A percentile compares a stretch with the other conserved stretches of the same genome.
These are phyloP conservation scores for Thelonectria discophora DNA, from an alignment of 2,329 filamentous ascomycete genomes.

Conservation along the genomic window DNA sequence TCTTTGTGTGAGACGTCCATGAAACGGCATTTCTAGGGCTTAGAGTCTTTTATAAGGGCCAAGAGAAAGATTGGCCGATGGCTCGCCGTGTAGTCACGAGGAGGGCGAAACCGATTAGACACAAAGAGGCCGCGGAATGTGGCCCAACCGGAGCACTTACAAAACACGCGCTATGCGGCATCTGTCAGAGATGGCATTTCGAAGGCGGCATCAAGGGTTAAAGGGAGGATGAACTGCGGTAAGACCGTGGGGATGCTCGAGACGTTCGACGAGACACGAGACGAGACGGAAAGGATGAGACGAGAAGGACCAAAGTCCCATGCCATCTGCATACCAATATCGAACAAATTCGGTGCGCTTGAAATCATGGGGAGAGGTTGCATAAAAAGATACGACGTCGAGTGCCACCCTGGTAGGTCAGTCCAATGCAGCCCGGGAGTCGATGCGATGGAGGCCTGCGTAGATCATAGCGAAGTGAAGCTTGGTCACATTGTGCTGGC, in stretches of 20 bases:
- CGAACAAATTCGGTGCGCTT: background rate
- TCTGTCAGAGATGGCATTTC: constrained; percentile 7
- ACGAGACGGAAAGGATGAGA: constrained; percentile 10
- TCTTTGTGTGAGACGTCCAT: constrained; percentile 17
- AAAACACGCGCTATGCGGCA: constrained; percentile 10
- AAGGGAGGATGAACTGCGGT: background rate
- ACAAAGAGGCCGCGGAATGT: constrained; percentile 19
- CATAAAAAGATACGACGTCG: background rate
- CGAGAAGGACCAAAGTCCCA: background rate
- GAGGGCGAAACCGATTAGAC: constrained; percentile 13
- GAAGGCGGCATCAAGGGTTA: constrained; percentile 2
- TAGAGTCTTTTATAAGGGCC: constrained; percentile 8
- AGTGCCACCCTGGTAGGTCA: background rate
- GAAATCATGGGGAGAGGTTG: constrained; percentile 4
- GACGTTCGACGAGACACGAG: constrained; percentile 4
- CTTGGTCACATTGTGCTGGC: background rate
- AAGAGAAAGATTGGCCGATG: constrained; percentile 8
- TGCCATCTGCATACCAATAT: constrained; percentile 3
- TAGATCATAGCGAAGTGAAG: background rate
- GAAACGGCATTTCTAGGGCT: constrained; percentile 10
- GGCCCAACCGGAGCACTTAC: constrained; percentile 11
- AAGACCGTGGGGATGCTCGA: background rate
- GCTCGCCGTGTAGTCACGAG: constrained; percentile 2
- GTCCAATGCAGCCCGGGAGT: background rate
- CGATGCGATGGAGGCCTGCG: background rate